These are phyloP conservation scores for Aspergillus sp. DNA, from an alignment of 2,329 filamentous ascomycete species.

Conservation along the genomic window DNA sequence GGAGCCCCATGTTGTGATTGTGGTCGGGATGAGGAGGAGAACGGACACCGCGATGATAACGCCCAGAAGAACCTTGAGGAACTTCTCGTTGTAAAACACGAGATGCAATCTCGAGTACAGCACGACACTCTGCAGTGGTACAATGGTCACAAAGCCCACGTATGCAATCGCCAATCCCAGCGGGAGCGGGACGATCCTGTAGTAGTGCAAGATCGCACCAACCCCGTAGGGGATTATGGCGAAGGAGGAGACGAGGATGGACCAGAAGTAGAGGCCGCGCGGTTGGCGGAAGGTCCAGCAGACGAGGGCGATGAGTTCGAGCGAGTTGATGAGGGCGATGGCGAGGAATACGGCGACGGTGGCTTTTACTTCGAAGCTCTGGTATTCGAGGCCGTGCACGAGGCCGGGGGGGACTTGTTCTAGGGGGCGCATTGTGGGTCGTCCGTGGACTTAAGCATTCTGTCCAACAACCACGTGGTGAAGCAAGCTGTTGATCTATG, in stretches of 20 bases:
- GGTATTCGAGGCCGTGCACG: background rate
- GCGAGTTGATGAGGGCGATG: slow-evolving; percentile 1
- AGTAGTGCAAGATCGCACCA: slow-evolving; percentile 3
- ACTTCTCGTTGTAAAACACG: slow-evolving; percentile 3
- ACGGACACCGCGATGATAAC: background rate
- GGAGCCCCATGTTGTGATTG: background rate
- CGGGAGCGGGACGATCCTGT: background rate
- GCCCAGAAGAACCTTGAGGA: background rate
- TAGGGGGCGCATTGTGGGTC: background rate
- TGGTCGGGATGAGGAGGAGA: background rate
- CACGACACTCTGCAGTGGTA: background rate
- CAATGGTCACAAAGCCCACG: background rate
- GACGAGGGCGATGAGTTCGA: slow-evolving; percentile 2
- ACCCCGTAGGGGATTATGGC: background rate
- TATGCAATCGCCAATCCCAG: background rate
- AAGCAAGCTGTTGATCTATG: too few relatives aligned
- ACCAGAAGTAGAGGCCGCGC: slow-evolving; percentile 11
- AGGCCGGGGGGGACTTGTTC: background rate
- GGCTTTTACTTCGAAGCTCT: background rate
- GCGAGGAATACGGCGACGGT: background rate
- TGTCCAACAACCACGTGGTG: too few relatives aligned
- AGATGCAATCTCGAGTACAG: slow-evolving; percentile 5
- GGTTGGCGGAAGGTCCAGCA: slow-evolving; percentile 1
- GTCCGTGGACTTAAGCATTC: too few relatives aligned
- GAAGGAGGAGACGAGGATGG: background rate